Percentiles rank a stretch among this genome's conserved stretches.
phyloP scores from a whole-genome alignment of 2,329 filamentous ascomycete species.

The Bipolaris victoriae region DNA sequence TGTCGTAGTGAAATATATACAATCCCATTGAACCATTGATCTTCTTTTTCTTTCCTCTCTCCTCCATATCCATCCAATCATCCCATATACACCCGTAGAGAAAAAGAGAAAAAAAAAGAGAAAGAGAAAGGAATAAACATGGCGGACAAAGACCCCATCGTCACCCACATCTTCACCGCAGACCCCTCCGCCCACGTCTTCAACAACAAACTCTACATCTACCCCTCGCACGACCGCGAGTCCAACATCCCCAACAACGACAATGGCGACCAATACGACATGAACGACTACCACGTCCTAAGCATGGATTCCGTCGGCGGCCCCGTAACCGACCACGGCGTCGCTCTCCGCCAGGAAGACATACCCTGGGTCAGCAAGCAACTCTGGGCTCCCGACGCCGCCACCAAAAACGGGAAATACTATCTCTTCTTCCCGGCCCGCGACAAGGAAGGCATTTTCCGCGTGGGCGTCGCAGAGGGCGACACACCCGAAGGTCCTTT shows the following conservation, averaged over 20 bases:
- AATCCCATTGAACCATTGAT: neutral
- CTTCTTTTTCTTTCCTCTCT: neutral
- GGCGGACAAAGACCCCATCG: slow-evolving; percentile 63
- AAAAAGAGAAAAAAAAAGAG: neutral
- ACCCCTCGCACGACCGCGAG: slow-evolving; percentile 80
- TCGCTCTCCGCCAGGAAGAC: slow-evolving; percentile 68
- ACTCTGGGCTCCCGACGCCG: slow-evolving; percentile 81
- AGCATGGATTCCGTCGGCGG: slow-evolving; percentile 63
- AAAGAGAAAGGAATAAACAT: too few relatives aligned
- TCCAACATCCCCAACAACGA: slow-evolving; percentile 78
- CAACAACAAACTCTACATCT: slow-evolving; percentile 76
- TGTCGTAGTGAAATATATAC: neutral
- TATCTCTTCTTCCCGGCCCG: slow-evolving; percentile 80
- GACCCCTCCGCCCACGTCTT: slow-evolving; percentile 84
- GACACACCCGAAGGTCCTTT: slow-evolving; percentile 73
- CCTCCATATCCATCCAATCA: neutral
- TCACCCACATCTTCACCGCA: slow-evolving; percentile 78
- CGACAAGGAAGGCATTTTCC: slow-evolving; percentile 72
- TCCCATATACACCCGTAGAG: neutral
- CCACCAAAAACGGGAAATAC: slow-evolving; percentile 71
- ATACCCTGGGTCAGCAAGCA: slow-evolving; percentile 80
- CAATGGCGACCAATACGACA: slow-evolving; percentile 86
- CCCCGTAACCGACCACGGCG: slow-evolving; percentile 73
- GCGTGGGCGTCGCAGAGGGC: slow-evolving; percentile 73
- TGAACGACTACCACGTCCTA: slow-evolving; percentile 84